phyloP scores from a whole-genome alignment of 1,284 basidiomycete species.

The Ganoderma multipileum region DNA sequence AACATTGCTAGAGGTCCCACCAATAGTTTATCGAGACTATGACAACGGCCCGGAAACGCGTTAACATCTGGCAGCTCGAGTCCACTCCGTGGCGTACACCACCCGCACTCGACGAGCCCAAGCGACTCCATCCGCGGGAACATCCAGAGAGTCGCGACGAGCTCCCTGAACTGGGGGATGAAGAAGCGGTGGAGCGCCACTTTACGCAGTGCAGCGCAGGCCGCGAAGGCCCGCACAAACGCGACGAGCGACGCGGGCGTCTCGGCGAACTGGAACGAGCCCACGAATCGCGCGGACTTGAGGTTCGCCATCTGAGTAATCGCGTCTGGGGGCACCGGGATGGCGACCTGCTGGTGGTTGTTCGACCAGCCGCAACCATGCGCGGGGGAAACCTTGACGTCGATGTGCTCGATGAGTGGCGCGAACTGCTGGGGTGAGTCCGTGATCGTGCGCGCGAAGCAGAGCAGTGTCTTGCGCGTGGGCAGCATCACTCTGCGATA shows the following conservation, averaged over 20 bases:
- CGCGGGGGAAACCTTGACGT: conserved; percentile 1
- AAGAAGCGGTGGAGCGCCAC: background rate
- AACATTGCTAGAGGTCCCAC: background rate
- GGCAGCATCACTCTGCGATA: background rate
- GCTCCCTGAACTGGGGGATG: background rate
- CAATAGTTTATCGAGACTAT: conserved; percentile 1
- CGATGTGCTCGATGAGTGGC: conserved; percentile 1
- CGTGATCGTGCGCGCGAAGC: background rate
- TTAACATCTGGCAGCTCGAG: background rate
- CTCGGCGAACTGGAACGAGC: conserved; percentile 5
- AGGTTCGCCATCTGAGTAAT: background rate
- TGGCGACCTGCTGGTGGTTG: background rate
- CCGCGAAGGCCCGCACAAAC: background rate
- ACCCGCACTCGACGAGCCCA: background rate
- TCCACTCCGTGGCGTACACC: background rate
- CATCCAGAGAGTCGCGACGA: background rate
- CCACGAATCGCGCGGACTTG: background rate
- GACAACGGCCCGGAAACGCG: background rate
- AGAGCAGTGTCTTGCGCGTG: background rate
- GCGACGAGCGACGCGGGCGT: background rate
- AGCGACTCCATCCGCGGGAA: background rate
- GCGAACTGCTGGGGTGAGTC: background rate
- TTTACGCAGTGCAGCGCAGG: background rate
- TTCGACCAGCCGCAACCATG: background rate
- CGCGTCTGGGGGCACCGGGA: background rate